Conservation (phyloP, 768 basidiomycete species). For the Collybia sordida region DNA sequence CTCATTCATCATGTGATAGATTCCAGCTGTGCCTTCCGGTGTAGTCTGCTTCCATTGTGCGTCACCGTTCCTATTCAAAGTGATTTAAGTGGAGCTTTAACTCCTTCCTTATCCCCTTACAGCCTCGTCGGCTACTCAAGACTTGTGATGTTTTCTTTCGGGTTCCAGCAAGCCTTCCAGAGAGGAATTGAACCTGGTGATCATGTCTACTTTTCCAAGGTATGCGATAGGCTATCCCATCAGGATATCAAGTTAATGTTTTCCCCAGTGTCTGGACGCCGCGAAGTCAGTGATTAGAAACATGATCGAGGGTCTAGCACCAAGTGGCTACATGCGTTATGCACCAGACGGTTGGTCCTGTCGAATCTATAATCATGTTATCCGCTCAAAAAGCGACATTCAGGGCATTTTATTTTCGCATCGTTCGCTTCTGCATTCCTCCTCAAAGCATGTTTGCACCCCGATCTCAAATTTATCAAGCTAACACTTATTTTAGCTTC, state of each 20-base stretch:
- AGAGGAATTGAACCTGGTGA: slow-evolving; percentile 65
- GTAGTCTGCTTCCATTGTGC: slow-evolving; percentile 72
- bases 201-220: slow-evolving; percentile 68
- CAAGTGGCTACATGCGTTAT: slow-evolving; percentile 75
- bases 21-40: slow-evolving; percentile 57
- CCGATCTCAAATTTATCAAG: background rate
- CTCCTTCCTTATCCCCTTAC: slow-evolving; percentile 4
- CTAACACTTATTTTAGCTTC: slow-evolving; percentile 40
- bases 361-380: background rate
- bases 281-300: slow-evolving; percentile 66
- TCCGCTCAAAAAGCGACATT: background rate
- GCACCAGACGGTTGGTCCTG: slow-evolving; percentile 65
- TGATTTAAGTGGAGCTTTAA: slow-evolving; percentile 1
- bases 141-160: slow-evolving; percentile 85
- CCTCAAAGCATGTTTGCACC: slow-evolving; percentile 55
- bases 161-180: slow-evolving; percentile 80
- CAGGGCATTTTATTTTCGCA: slow-evolving; percentile 76
- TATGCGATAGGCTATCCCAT: slow-evolving; percentile 22
- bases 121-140: slow-evolving; percentile 78
- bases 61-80: slow-evolving; percentile 20
- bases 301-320: slow-evolving; percentile 64
- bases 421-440: slow-evolving; percentile 84
- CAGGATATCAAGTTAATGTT: background rate
- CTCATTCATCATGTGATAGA: slow-evolving; percentile 35
- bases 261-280: slow-evolving; percentile 61